These are phyloP conservation scores for Tribonema minus DNA, from an alignment of 108 stramenopile genomes.

Conservation along the genomic window DNA sequence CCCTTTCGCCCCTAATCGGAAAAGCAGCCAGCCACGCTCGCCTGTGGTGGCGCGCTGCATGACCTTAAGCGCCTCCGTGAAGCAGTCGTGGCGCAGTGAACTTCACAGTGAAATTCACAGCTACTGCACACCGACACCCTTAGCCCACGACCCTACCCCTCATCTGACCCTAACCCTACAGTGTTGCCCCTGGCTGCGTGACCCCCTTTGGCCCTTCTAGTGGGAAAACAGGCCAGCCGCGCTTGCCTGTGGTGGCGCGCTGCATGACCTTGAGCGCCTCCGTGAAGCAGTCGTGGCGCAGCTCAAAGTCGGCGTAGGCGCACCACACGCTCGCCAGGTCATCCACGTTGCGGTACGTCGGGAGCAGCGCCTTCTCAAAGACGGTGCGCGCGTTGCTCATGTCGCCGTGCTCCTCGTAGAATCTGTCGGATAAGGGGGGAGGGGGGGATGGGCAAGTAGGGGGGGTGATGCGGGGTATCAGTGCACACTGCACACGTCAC, in stretches of 20 bases:
- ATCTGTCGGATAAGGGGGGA: neutral
- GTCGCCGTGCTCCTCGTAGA: conserved; percentile 71
- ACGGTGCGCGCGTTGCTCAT: conserved; percentile 74
- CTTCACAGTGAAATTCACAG: no score
- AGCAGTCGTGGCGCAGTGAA: conserved; percentile 77
- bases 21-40: no score
- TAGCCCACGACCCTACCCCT: no score
- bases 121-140: no score
- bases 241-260: conserved; percentile 12
- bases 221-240: no score
- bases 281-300: conserved; percentile 81
- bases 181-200: no score
- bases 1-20: no score
- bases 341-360: conserved; percentile 64
- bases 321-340: conserved; percentile 86
- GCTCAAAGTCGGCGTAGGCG: conserved; percentile 87
- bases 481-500: no score
- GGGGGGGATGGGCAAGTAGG: neutral
- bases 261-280: conserved; percentile 64
- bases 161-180: no score
- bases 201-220: no score
- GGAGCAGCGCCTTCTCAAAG: conserved; percentile 63
- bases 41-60: conserved; percentile 24
- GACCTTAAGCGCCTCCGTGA: conserved; percentile 73
- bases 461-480: neutral